Evolutionary conservation across 2,329 filamentous ascomycete genomes (phyloP), one percentile per base, ranked within the genome.

Genomic region (Arthrobotrys sinensis): DNA sequence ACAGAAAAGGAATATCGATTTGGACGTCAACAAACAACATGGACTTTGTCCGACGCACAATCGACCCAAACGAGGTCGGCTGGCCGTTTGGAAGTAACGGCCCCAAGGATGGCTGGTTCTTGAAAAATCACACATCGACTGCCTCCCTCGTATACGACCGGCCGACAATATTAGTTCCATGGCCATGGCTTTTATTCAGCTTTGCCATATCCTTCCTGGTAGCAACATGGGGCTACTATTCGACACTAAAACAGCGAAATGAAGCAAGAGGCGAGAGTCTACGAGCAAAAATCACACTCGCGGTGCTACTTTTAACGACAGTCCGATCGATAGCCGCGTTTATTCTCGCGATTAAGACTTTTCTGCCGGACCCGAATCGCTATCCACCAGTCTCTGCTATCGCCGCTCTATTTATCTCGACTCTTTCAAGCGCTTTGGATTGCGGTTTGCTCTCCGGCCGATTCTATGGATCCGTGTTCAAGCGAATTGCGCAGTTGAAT

Each of bases 111-210:
- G 66, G 73, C 12, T 24, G 1, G 8, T 77, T 63, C 43, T 24
- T 28, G 36, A 12, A 24, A 16, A 77, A 71, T 28, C 73, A 77
- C 52, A 71, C 66, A n/a, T 77, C 73, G 1, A 66, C 57, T 10
- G 52, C 71, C 16, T 43, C 60, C 1, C 32, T 77, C 4, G 66
- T 63, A 7, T 77, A 77, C 45, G 66, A 71, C 24, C 7, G 10
- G 24, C 28, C 21, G 10, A 71, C 73, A 67, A 77, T 77, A 50
- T 48, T 45, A 24, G 66, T 69, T 21, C 73, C 73, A 12, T 77
- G 73, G 73, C 73, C 73, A 19, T 77, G 73, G 73, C 73, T 77
- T n/a, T 50, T 77, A 5, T 60, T 66, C 43, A 77, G 73, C 36
- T 71, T 71, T 52, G 60, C 19, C 6, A 2, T 77, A 36, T 77